Conservation (phyloP, 2,329 filamentous ascomycete species). For the Aspergillus nomiae region DNA sequence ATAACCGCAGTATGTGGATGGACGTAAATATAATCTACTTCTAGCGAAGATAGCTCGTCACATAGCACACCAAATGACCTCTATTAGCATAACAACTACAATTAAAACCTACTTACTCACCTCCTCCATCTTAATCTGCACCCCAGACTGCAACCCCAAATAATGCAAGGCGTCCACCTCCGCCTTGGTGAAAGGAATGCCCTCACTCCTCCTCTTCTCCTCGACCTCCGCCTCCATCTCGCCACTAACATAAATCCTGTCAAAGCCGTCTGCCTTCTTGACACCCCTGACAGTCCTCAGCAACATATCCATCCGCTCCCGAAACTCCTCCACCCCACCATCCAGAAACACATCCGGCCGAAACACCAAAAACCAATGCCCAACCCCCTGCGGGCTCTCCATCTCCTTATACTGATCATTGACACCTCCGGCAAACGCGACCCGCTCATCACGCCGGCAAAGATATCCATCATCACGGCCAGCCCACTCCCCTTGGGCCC, state of each 20-base stretch:
- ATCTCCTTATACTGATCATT: neutral
- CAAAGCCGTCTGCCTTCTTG: neutral
- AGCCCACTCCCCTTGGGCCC: neutral
- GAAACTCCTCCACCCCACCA: neutral
- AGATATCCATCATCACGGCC: neutral
- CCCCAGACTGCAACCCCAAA: neutral
- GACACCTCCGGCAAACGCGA: neutral
- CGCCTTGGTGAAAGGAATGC: neutral
- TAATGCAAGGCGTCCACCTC: neutral
- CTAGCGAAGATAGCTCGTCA: no score
- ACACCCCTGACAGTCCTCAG: neutral
- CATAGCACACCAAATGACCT: no score
- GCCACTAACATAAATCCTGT: neutral
- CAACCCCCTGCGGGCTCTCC: neutral
- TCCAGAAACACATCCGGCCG: neutral
- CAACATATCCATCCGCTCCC: neutral
- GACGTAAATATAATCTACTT: no score
- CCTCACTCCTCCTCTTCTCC: neutral
- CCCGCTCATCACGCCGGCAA: neutral
- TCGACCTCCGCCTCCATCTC: neutral
- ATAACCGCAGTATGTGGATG: neutral
- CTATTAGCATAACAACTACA: no score
- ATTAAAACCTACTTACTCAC: neutral
- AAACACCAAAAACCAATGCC: neutral
- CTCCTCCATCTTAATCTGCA: neutral